Evolutionary conservation across 805 yeast species (phyloP), one percentile per base, ranked within the genome.

Genomic region (Saturnispora galanensis): DNA sequence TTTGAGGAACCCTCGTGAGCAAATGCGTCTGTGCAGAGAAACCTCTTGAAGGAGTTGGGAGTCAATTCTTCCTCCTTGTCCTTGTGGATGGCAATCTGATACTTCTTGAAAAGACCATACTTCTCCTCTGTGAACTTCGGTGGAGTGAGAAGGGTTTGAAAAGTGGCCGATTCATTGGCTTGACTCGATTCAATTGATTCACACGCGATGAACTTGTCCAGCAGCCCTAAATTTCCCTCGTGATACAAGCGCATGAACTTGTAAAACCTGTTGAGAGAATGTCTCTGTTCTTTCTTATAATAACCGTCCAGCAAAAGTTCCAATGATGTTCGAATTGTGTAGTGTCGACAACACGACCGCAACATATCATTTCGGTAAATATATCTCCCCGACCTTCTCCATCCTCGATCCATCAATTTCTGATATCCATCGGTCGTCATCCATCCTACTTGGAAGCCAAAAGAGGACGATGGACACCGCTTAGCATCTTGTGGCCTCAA

Each of bases 261-360:
- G 15, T 67, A 70, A 53, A 85, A 83, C 50, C 81, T 67, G 53
- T 82, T 84, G 4, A 86, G 57, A 3, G 71, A 69, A 47, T 79
- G 77, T 33, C 87, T 70, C 45, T 79, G 81, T 40, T 84, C 89
- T 56, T 85, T 86, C 18, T 69, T 63, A 5, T 80, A 59, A 29
- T 42, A 47, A 5, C 47, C 49, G 30, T 44, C 41, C 32, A 68
- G 66, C 52, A 79, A 69, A 42, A 52, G 42, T 21, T 56, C 56
- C 13, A 73, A 60, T 17, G 67, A 67, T 0, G 94, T 79, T 43
- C 96, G 60, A 13, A 88, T 84, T 0, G 96, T 81, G 58, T 77
- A 85, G 59, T 79, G 71, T 16, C 89, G 70, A 54, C 97, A 88
- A 57, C 97, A 88, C 35, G 77, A 76, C 34, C 88, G 61, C 29